phyloP scores from a whole-genome alignment of 2,329 filamentous ascomycete species.

The Ophiosphaerella korrae region DNA sequence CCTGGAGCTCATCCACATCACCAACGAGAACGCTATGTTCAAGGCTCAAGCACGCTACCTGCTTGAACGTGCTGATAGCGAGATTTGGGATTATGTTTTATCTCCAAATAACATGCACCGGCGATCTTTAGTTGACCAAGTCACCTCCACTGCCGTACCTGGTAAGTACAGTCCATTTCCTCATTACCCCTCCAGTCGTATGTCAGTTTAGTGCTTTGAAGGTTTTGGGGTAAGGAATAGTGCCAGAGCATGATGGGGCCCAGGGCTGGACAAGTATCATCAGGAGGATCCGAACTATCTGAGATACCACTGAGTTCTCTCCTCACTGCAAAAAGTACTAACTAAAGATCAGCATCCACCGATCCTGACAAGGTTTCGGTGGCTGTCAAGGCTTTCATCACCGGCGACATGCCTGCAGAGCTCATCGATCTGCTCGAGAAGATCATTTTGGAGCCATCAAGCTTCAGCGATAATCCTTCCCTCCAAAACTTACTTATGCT shows the following conservation, averaged over 20 bases:
- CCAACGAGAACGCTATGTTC: conserved; percentile 99
- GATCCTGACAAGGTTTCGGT: conserved; percentile 95
- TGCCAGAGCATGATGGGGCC: too few species aligned
- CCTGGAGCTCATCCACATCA: conserved; percentile 94
- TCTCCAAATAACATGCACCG: conserved; percentile 96
- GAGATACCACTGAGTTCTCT: too few species aligned
- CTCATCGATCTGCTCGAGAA: conserved; percentile 98
- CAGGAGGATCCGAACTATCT: too few species aligned
- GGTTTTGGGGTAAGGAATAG: background rate
- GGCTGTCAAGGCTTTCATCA: conserved; percentile 90
- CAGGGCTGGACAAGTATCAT: too few species aligned
- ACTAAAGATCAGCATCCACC: conserved; percentile 57
- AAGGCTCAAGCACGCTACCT: conserved; percentile 95
- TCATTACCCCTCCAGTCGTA: background rate
- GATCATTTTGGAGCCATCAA: conserved; percentile 98
- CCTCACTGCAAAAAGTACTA: background rate
- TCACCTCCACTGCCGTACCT: conserved; percentile 92
- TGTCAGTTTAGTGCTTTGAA: background rate
- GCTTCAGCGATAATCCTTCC: conserved; percentile 96
- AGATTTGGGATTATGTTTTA: conserved; percentile 94
- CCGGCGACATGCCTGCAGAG: conserved; percentile 87
- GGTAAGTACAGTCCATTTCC: conserved; percentile 41
- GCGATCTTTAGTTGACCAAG: conserved; percentile 91
- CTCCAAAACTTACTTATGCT: conserved; percentile 96
- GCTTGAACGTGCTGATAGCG: conserved; percentile 83